Conservation (phyloP, 2,329 filamentous ascomycete species). For the Penicillium sp. region DNA sequence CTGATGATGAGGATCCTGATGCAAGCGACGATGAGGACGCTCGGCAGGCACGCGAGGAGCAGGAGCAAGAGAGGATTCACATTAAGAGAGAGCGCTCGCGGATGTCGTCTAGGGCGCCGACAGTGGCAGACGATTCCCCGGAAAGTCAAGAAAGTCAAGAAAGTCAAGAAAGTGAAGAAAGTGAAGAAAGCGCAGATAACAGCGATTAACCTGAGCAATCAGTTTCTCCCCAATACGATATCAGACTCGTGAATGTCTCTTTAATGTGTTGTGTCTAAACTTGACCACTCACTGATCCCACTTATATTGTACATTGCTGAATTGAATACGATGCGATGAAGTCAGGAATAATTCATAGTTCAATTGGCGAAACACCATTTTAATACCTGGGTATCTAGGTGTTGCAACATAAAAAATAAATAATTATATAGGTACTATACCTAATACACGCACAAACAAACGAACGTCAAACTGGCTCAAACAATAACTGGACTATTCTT, state of each 20-base stretch:
- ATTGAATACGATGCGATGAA: too few species aligned
- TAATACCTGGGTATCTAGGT: background rate
- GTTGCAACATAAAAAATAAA: background rate
- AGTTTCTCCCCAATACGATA: background rate
- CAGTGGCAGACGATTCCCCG: background rate
- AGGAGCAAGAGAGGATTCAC: constrained; percentile 1
- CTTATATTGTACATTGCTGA: too few species aligned
- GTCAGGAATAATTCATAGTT: background rate
- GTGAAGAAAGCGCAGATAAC: background rate
- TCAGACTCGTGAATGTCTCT: too few species aligned
- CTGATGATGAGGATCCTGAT: constrained; percentile 1
- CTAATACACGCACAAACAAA: background rate
- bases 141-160: constrained; percentile 9
- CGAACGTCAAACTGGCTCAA: background rate
- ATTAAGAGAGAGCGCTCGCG: constrained; percentile 11
- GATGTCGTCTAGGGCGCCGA: constrained; percentile 5
- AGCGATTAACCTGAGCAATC: constrained; percentile 9
- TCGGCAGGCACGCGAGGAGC: background rate
- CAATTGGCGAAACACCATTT: background rate
- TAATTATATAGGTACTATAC: constrained; percentile 2
- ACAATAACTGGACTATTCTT: background rate
- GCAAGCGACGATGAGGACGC: background rate
- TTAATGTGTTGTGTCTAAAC: too few species aligned
- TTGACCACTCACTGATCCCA: too few species aligned
- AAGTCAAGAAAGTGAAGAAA: constrained; percentile 7